Base-by-base conservation (phyloP, 2,329 filamentous ascomycete species). In the Cryphonectria naterciae region DNA sequence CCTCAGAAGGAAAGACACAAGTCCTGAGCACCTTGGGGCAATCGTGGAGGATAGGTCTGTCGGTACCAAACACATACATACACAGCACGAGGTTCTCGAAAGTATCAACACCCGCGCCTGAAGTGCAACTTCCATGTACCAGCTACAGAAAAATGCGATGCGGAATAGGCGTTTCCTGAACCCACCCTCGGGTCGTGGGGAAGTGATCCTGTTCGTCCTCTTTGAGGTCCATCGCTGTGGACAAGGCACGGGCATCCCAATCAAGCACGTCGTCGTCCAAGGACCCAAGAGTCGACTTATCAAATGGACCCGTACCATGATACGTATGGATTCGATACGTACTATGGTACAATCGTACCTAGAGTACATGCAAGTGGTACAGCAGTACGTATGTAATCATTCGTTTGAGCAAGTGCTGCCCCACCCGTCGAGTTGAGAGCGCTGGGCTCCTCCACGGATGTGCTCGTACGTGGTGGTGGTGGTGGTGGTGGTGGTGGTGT, bases 241-340 rank as follows among this genome's bases (percentile, higher is more conserved):
- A 46, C 41, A 37, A 37, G 61, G 49, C 65, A 60, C 62, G 49
- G 66, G 54, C 35, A 41, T 72, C 66, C 66, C 66, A 68, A 70
- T 70, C 68, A 65, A 68, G 66, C 63, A 32, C 39, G 28, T 22
- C 46, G 43, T 28, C 58, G n/a, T 49, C 46, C 46, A 22, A 49
- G 37, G 41, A 52, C 28, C 28, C 32, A 49, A 65, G 63, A 43
- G 63, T 65, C 5, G 61, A 64, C 61, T 64, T 64, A 43, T 64
- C 61, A 64, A 32, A 25, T 49, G 46, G 37, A 17, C 41, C 61
- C 37, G 39, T 64, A 41, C 61, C 61, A 25, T 13, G n/a, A 64
- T 64, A 64, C 61, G 22, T 41, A 28, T 25, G 61, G 37, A 3
- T 41, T 35, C 13, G 28, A 22, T 37, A 62, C 32, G 35, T 37